phyloP scores from a whole-genome alignment of 1,139 yeast species.

The Geotrichum europaeum region DNA sequence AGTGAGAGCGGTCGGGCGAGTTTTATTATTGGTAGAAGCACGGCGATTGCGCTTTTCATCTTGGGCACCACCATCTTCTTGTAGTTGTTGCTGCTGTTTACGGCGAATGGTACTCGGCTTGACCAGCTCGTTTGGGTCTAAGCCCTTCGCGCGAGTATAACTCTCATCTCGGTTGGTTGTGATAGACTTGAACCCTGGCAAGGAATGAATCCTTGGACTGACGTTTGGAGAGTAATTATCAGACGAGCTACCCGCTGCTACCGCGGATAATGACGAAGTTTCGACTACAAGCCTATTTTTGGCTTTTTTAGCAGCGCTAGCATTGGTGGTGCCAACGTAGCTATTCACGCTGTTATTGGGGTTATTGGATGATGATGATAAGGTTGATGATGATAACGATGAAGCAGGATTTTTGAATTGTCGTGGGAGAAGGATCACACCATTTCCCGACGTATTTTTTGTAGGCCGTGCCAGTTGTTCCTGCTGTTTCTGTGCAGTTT shows the following conservation, averaged over 20 bases:
- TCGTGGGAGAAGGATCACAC: conserved; percentile 12
- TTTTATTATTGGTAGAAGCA: neutral
- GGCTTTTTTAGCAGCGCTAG: neutral
- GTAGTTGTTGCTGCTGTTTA: neutral
- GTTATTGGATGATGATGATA: neutral
- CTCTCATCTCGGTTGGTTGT: neutral
- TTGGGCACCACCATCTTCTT: neutral
- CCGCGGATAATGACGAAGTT: neutral
- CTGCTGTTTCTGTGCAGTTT: conserved; percentile 1
- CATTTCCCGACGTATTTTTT: conserved; percentile 1
- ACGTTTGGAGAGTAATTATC: neutral
- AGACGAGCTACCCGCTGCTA: neutral
- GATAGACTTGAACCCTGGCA: neutral
- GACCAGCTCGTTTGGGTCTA: neutral
- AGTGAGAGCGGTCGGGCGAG: neutral
- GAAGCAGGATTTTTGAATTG: conserved; percentile 4
- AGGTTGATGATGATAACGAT: neutral
- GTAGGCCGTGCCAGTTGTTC: neutral
- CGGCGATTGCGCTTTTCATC: neutral
- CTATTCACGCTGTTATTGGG: neutral
- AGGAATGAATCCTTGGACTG: neutral
- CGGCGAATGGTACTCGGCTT: neutral
- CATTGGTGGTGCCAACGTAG: neutral
- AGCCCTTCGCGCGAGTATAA: neutral
- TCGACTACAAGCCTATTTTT: neutral